Conservation (phyloP, 2,329 filamentous ascomycete genomes). For the Xenosphaeropsis pyriputrescens region DNA sequence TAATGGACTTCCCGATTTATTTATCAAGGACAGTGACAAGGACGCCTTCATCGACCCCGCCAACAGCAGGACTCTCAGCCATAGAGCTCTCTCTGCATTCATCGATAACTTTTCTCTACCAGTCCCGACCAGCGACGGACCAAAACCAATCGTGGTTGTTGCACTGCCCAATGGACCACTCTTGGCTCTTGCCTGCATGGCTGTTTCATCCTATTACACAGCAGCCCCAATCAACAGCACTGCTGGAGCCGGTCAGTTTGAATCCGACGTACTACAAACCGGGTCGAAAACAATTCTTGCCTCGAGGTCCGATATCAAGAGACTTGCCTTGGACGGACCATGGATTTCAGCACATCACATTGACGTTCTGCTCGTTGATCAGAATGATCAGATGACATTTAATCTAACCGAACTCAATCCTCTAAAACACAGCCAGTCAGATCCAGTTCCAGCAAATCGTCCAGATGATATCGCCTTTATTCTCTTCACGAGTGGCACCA, state of each 20-base stretch:
- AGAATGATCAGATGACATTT: constrained; percentile 22
- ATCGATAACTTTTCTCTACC: constrained; percentile 20
- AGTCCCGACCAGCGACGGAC: constrained; percentile 2
- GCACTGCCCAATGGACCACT: constrained; percentile 37
- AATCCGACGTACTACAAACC: constrained; percentile 31
- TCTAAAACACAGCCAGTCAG: constrained; percentile 3
- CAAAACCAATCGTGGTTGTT: constrained; percentile 31
- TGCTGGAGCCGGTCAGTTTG: constrained; percentile 32
- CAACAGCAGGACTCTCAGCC: constrained; percentile 13
- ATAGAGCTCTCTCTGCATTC: constrained; percentile 18
- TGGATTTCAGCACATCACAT: constrained; percentile 21
- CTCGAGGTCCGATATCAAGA: constrained; percentile 22
- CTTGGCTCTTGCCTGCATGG: constrained; percentile 32
- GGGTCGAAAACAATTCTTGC: constrained; percentile 30
- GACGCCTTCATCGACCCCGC: constrained; percentile 1
- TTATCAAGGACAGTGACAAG: not conserved
- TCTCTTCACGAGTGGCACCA: constrained; percentile 42
- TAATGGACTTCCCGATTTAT: constrained; percentile 1
- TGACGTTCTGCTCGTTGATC: constrained; percentile 23
- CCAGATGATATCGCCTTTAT: constrained; percentile 33
- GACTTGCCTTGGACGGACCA: constrained; percentile 21
- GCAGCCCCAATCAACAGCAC: constrained; percentile 35
- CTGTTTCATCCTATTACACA: constrained; percentile 32
- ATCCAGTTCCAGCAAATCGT: constrained; percentile 17
- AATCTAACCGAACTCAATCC: constrained; percentile 9